phyloP scores from a whole-genome alignment of 139 green algal genomes.

The Ettlia oleoabundans region DNA sequence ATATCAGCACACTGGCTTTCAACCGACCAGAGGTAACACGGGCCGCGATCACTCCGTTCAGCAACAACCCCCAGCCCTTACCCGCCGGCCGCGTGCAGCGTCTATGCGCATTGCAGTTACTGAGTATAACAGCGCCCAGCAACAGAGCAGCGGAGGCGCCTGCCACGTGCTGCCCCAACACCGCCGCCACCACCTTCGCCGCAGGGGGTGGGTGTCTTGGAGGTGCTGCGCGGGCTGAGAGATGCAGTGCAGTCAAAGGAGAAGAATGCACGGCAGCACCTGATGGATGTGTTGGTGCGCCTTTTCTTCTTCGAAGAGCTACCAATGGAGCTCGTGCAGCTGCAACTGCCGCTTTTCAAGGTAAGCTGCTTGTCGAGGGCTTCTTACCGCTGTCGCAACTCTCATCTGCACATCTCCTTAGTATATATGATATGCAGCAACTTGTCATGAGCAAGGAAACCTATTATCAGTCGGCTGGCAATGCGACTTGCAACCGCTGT shows the following conservation, averaged over 20 bases:
- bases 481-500: no score
- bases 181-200: no score
- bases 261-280: slow-evolving; percentile 23
- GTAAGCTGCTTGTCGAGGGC: no score
- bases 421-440: no score
- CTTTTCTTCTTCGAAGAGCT: slow-evolving; percentile 47
- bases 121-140: no score
- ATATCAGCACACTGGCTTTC: slow-evolving; percentile 6
- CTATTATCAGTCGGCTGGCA: no score
- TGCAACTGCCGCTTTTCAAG: slow-evolving; percentile 35
- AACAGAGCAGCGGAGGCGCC: background rate
- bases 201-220: slow-evolving; percentile 37
- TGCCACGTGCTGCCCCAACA: background rate
- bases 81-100: no score
- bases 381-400: no score
- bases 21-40: slow-evolving; percentile 30
- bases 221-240: slow-evolving; percentile 26
- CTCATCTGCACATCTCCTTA: no score
- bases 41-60: background rate
- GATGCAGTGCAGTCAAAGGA: slow-evolving; percentile 33
- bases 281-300: slow-evolving; percentile 25
- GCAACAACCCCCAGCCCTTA: background rate
- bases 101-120: no score
- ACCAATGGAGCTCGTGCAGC: slow-evolving; percentile 24
- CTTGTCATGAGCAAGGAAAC: no score